A percentile compares a stretch with the other conserved stretches of the same genome.
Conservation (phyloP, 345 rosid genomes). For the Salix viminalis region DNA sequence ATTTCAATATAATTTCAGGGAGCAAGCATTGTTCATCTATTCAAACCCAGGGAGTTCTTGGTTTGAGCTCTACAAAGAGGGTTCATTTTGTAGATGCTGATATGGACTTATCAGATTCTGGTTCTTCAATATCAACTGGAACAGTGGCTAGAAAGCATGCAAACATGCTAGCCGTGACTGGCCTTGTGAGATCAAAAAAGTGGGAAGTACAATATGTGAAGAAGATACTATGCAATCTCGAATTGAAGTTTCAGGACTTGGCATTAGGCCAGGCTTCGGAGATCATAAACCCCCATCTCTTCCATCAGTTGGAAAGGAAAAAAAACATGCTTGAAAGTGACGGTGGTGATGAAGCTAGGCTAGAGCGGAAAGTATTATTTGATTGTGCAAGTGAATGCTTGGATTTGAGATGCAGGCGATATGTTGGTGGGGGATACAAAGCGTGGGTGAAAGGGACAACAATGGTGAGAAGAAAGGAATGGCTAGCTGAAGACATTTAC, state of each 20-base stretch:
- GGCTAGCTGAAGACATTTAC: slow-evolving; percentile 64
- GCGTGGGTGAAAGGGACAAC: slow-evolving; percentile 50
- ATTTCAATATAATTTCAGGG: slow-evolving; percentile 33
- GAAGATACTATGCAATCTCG: slow-evolving; percentile 51
- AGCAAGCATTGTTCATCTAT: slow-evolving; percentile 47
- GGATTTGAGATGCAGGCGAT: slow-evolving; percentile 50
- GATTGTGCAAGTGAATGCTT: slow-evolving; percentile 72
- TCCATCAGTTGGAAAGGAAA: slow-evolving; percentile 57
- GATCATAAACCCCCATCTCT: slow-evolving; percentile 56
- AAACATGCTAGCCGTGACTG: slow-evolving; percentile 5
- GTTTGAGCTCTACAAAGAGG: slow-evolving; percentile 38
- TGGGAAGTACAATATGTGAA: slow-evolving; percentile 70
- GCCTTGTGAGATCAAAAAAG: slow-evolving; percentile 22
- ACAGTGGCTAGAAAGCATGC: slow-evolving; percentile 28
- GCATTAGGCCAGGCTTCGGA: slow-evolving; percentile 40
- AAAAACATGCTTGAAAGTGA: slow-evolving; percentile 25
- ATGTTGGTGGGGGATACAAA: slow-evolving; percentile 49
- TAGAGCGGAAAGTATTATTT: slow-evolving; percentile 54
- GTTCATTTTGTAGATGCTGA: slow-evolving; percentile 41
- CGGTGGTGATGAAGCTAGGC: slow-evolving; percentile 34
- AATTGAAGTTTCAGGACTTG: slow-evolving; percentile 64
- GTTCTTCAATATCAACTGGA: slow-evolving; percentile 50
- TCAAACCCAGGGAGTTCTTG: slow-evolving; percentile 47
- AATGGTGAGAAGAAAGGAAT: slow-evolving; percentile 46
- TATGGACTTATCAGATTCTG: slow-evolving; percentile 56